Evolutionary conservation across 2,329 filamentous ascomycete species (phyloP).

Genomic region (Cladosporium sp.): DNA sequence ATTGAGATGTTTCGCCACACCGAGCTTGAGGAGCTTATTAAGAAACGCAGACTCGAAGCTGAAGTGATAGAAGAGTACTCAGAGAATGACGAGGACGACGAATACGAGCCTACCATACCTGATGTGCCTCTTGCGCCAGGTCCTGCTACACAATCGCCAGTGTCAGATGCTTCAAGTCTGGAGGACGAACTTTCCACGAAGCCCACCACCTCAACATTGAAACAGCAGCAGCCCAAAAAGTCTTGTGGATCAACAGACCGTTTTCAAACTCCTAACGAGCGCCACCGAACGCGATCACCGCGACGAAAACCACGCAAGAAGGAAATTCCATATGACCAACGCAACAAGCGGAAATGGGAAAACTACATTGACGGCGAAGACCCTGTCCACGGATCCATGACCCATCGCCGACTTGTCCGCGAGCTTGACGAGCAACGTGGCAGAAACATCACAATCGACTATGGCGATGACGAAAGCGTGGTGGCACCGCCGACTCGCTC

Average conservation of each 20-base stretch:
- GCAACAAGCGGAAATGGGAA: constrained; percentile 35
- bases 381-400: constrained; percentile 35
- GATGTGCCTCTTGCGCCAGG: not conserved
- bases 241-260: constrained; percentile 11
- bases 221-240: constrained; percentile 14
- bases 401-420: constrained; percentile 41
- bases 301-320: constrained; percentile 15
- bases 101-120: constrained; percentile 4
- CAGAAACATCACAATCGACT: constrained; percentile 44
- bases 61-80: constrained; percentile 15
- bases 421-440: constrained; percentile 41
- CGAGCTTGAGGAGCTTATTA: constrained; percentile 63
- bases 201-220: not conserved
- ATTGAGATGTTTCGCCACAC: constrained; percentile 87
- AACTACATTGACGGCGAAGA: constrained; percentile 33
- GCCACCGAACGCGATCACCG: not conserved
- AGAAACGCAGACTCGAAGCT: constrained; percentile 14
- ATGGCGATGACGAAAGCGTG: constrained; percentile 28
- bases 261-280: not conserved
- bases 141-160: constrained; percentile 15
- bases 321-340: constrained; percentile 28
- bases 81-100: constrained; percentile 13
- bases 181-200: constrained; percentile 22
- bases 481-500: not conserved
- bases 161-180: constrained; percentile 24